A percentile compares a stretch with the other conserved stretches of the same genome.
These are phyloP conservation scores for Eucalyptus regnans DNA, from an alignment of 345 rosid genomes.

Conservation along the genomic window DNA sequence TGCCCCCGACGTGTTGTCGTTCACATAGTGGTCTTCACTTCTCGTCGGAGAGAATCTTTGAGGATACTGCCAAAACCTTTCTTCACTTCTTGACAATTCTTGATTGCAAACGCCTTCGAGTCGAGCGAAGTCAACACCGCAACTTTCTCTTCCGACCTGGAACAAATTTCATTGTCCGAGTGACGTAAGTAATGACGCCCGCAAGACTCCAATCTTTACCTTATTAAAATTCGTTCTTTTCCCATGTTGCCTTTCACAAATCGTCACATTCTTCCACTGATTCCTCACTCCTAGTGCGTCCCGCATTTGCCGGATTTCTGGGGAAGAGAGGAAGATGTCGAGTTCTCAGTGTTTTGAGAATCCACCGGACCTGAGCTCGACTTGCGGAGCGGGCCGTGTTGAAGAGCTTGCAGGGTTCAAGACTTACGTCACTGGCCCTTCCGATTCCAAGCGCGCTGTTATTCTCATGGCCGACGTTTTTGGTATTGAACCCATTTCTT, in stretches of 20 bases:
- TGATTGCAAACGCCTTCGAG: background rate
- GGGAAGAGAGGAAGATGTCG: constrained; percentile 22
- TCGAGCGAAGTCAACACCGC: background rate
- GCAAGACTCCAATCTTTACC: background rate
- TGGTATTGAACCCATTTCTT: constrained; percentile 5
- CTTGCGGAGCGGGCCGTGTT: constrained; percentile 44
- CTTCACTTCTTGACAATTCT: background rate
- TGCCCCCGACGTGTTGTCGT: background rate
- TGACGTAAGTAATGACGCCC: background rate
- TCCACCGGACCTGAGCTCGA: constrained; percentile 47
- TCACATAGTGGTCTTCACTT: background rate
- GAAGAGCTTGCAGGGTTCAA: constrained; percentile 51
- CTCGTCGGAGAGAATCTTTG: background rate
- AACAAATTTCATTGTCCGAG: background rate
- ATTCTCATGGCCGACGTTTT: constrained; percentile 53
- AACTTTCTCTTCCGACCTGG: background rate
- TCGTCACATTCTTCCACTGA: background rate
- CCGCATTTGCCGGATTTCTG: background rate
- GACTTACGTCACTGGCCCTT: constrained; percentile 52
- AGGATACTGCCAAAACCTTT: background rate
- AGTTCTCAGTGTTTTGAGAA: constrained; percentile 66
- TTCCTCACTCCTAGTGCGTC: background rate
- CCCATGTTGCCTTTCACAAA: background rate
- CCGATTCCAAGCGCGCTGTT: constrained; percentile 40
- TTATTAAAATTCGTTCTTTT: background rate